phyloP scores from a whole-genome alignment of 169 alveolate genomes.

The Plasmodium knowlesi region DNA sequence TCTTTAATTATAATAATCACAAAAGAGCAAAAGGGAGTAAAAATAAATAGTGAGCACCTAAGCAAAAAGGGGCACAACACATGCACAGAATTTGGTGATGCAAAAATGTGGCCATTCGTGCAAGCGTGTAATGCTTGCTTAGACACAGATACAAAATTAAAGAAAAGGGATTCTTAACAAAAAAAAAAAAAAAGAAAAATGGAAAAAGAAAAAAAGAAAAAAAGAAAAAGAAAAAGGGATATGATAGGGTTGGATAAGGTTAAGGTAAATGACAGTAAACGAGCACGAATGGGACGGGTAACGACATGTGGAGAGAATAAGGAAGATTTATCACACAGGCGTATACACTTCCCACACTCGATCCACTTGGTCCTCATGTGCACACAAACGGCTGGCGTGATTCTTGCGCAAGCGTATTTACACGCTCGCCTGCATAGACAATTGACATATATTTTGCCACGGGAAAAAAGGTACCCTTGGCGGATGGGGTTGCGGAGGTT shows the following conservation, averaged over 20 bases:
- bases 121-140: neutral
- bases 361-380: neutral
- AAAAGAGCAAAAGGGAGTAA: neutral
- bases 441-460: neutral
- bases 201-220: no score
- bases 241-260: neutral
- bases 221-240: neutral
- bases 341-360: neutral
- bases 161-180: neutral
- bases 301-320: neutral
- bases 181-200: constrained; percentile 3
- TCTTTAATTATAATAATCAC: constrained; percentile 22
- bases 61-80: neutral
- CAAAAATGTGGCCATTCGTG: neutral
- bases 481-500: neutral
- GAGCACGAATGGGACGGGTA: neutral
- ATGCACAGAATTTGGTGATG: neutral
- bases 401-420: neutral
- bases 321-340: constrained; percentile 1
- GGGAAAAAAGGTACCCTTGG: neutral
- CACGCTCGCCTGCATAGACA: neutral
- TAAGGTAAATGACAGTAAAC: neutral
- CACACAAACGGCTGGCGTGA: neutral
- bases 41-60: neutral
- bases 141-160: neutral